These are phyloP conservation scores for Nepenthes mirabilis DNA, from an alignment of 148 eudicot genomes.

Conservation along the genomic window DNA sequence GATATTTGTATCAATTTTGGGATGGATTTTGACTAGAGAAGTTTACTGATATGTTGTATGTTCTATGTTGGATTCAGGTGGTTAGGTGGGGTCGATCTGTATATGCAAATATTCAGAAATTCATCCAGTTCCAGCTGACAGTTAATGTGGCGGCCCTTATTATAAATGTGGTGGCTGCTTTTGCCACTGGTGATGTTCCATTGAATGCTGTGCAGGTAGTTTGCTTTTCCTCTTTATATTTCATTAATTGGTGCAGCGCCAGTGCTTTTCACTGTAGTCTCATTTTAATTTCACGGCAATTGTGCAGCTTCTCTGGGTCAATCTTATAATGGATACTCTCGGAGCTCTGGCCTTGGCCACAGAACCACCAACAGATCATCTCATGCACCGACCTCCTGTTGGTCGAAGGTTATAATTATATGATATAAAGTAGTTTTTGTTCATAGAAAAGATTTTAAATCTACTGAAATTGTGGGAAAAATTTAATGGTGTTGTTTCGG, in stretches of 20 bases:
- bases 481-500: too few species aligned
- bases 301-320: constrained; percentile 35
- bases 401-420: constrained; percentile 16
- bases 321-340: constrained; percentile 36
- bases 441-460: too few species aligned
- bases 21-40: too few species aligned
- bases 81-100: constrained; percentile 33
- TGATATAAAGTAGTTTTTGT: too few species aligned
- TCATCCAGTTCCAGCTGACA: constrained; percentile 40
- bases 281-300: not conserved
- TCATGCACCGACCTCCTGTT: constrained; percentile 22
- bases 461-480: too few species aligned
- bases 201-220: constrained; percentile 26
- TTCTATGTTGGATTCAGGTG: constrained; percentile 2
- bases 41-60: too few species aligned
- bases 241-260: not conserved
- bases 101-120: constrained; percentile 34
- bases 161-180: constrained; percentile 35
- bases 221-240: not conserved
- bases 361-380: constrained; percentile 22
- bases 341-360: constrained; percentile 45
- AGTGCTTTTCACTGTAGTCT: not conserved
- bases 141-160: constrained; percentile 33
- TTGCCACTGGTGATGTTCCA: constrained; percentile 31
- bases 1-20: too few species aligned